phyloP scores from a whole-genome alignment of 441 rosid genomes.

The Kokia cookei region DNA sequence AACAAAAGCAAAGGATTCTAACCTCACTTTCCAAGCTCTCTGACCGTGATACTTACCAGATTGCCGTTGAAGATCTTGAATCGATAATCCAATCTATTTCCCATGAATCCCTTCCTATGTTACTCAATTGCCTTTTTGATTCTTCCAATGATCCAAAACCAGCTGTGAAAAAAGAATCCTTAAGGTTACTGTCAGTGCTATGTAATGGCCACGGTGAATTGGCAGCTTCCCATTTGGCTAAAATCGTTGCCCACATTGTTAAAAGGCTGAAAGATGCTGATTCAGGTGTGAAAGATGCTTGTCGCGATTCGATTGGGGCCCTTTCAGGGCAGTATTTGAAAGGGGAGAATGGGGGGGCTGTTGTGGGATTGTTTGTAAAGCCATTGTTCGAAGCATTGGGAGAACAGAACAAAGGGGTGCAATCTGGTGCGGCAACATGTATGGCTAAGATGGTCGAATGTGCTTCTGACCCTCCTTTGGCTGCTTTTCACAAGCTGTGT shows the following conservation, averaged over 20 bases:
- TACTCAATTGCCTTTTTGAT: slow-evolving; percentile 81
- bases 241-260: slow-evolving; percentile 59
- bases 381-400: slow-evolving; percentile 95
- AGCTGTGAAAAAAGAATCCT: slow-evolving; percentile 79
- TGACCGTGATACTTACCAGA: slow-evolving; percentile 92
- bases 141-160: slow-evolving; percentile 81
- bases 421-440: slow-evolving; percentile 87
- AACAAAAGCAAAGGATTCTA: slow-evolving; percentile 78
- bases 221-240: slow-evolving; percentile 64
- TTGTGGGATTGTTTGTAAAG: slow-evolving; percentile 72
- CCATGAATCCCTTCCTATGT: slow-evolving; percentile 75
- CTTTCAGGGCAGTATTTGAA: slow-evolving; percentile 65
- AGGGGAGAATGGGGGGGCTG: slow-evolving; percentile 35
- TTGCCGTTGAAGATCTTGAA: slow-evolving; percentile 92
- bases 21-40: slow-evolving; percentile 81
- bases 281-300: slow-evolving; percentile 86
- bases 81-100: slow-evolving; percentile 54
- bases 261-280: slow-evolving; percentile 80
- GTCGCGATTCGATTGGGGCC: slow-evolving; percentile 74
- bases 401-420: slow-evolving; percentile 89
- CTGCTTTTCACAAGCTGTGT: slow-evolving; percentile 76
- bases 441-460: slow-evolving; percentile 90
- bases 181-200: slow-evolving; percentile 58
- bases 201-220: slow-evolving; percentile 60
- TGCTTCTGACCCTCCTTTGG: slow-evolving; percentile 49